Evolutionary conservation across 768 basidiomycete genomes (phyloP).

Genomic region (Tylopilus sp.): DNA sequence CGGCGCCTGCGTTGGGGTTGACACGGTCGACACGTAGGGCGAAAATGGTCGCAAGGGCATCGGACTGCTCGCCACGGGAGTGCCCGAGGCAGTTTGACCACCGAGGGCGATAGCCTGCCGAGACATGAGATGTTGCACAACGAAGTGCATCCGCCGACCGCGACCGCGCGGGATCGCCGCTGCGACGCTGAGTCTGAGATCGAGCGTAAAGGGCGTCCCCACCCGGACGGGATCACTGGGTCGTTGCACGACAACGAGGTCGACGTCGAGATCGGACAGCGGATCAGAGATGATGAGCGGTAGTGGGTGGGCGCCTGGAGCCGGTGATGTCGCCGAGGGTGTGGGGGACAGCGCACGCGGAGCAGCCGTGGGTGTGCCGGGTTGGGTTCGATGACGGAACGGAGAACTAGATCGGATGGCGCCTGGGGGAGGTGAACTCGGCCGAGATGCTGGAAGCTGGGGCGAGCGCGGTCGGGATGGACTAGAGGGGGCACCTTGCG

Average conservation of each 20-base stretch:
- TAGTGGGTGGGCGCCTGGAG: constrained; percentile 11
- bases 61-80: not conserved
- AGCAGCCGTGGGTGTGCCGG: constrained; percentile 23
- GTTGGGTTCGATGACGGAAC: constrained; percentile 33
- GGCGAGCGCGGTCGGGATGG: constrained; percentile 60
- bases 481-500: constrained; percentile 32
- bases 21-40: constrained; percentile 4
- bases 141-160: constrained; percentile 47
- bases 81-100: constrained; percentile 10
- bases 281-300: constrained; percentile 22
- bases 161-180: constrained; percentile 36
- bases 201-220: constrained; percentile 59
- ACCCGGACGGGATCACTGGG: constrained; percentile 43
- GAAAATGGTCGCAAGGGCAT: constrained; percentile 4
- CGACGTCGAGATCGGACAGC: constrained; percentile 48
- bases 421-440: constrained; percentile 51
- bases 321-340: constrained; percentile 22
- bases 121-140: constrained; percentile 63
- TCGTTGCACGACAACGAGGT: constrained; percentile 51
- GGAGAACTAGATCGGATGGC: constrained; percentile 45
- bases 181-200: constrained; percentile 51
- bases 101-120: constrained; percentile 26
- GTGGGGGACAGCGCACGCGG: constrained; percentile 33
- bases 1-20: constrained; percentile 6
- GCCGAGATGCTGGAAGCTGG: constrained; percentile 47